phyloP scores from a whole-genome alignment of 805 yeast species.

The Wickerhamiella sorbophila region DNA sequence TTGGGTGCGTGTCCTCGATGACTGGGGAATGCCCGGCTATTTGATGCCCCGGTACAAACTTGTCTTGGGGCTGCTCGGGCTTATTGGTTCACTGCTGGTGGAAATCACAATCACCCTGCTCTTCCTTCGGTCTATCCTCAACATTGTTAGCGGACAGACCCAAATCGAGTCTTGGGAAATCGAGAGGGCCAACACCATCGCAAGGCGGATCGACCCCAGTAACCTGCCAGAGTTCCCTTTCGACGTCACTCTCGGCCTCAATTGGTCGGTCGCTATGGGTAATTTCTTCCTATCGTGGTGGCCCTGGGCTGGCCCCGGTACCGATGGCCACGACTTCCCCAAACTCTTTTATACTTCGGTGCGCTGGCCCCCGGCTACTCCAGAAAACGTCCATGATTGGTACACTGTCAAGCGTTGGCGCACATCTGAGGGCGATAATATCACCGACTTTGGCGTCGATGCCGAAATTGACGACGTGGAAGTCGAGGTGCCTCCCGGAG shows the following conservation, averaged over 20 bases:
- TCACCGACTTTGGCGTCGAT: slow-evolving; percentile 84
- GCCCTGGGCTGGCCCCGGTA: slow-evolving; percentile 55
- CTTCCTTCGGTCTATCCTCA: slow-evolving; percentile 44
- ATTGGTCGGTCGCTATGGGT: slow-evolving; percentile 44
- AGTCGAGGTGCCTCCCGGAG: not conserved
- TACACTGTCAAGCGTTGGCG: slow-evolving; percentile 42
- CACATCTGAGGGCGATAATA: slow-evolving; percentile 69
- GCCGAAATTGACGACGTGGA: slow-evolving; percentile 25
- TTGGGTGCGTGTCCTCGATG: slow-evolving; percentile 23
- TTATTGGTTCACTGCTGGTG: slow-evolving; percentile 46
- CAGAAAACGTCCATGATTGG: slow-evolving; percentile 18
- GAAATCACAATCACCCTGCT: slow-evolving; percentile 44
- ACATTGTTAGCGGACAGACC: slow-evolving; percentile 53
- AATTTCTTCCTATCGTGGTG: slow-evolving; percentile 45
- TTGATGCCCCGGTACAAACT: slow-evolving; percentile 40
- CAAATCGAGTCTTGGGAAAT: slow-evolving; percentile 88
- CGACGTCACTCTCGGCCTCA: slow-evolving; percentile 48
- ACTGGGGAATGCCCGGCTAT: slow-evolving; percentile 37
- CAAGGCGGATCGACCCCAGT: slow-evolving; percentile 23
- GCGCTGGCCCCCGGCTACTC: slow-evolving; percentile 72
- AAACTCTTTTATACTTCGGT: slow-evolving; percentile 42
- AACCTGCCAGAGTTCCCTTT: slow-evolving; percentile 55
- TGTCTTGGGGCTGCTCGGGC: slow-evolving; percentile 37
- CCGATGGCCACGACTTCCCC: slow-evolving; percentile 44
- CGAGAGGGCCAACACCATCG: slow-evolving; percentile 63